Base-by-base conservation (phyloP, 2,329 filamentous ascomycete species). In the Chaetomium strumarium region DNA sequence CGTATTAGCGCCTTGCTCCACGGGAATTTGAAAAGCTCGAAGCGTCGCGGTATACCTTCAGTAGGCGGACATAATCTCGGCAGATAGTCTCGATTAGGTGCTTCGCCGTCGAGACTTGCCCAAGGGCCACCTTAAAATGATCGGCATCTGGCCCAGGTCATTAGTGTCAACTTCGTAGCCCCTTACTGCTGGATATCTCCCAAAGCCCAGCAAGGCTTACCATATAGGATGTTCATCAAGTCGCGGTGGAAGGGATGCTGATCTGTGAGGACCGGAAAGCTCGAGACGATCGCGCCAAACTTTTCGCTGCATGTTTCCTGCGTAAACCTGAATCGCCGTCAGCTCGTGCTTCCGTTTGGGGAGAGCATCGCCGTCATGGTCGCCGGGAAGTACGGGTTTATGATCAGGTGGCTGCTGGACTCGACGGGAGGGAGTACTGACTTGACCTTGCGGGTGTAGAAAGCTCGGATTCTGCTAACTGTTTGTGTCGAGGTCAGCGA, bases 381-480 rank as follows among this genome's bases (percentile, higher is more conserved):
- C 14, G 41, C 11, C 7, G 19, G 39, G 3, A 17, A 9, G 16
- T 11, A 24, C 24, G 24, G 29, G 41, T n/a, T n/a, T 33, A 19
- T 13, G 36, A 2, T 20, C 31, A 17, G 12, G 24, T 2, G 33
- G 9, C 12, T 14, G 12, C 20, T 29, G 17, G 13, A 4, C 2
- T 46, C 34, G 46, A 14, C n/a, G 29, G 5, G 12, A 3, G 33
- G 36, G 16, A 30, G 20, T 55, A 59, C 57, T 54, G 51, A 59
- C 74, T 97, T 97, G 79, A 96, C 91, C 74, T 97, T 97, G 70
- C 93, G 80, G 42, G 92, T 96, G 72, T 97, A 97, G 75, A 97
- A 97, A 46, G 76, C 77, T 70, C 92, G 80, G 66, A 97, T 96
- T 80, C 92, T 84, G 68, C 84, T 88, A 69, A 97, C 60, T 62